phyloP scores from a whole-genome alignment of 1,284 basidiomycete genomes.

The Apiotrichum porosum region DNA sequence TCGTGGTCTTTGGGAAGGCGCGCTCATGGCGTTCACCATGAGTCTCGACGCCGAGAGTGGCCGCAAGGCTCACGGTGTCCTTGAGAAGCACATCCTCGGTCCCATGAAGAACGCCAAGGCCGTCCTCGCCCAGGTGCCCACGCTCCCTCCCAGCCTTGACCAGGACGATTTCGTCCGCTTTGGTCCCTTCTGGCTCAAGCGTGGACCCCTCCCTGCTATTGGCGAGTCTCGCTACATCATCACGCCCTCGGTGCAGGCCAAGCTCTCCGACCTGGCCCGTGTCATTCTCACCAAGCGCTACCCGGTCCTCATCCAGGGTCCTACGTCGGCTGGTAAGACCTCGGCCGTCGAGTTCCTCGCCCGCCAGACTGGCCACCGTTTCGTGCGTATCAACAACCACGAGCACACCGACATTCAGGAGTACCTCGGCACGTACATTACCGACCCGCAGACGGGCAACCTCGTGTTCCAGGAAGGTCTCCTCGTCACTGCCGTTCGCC shows the following conservation, averaged over 20 bases:
- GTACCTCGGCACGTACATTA: slow-evolving; percentile 94
- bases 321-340: slow-evolving; percentile 96
- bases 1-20: slow-evolving; percentile 90
- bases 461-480: slow-evolving; percentile 91
- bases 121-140: slow-evolving; percentile 64
- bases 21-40: slow-evolving; percentile 97
- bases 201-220: slow-evolving; percentile 57
- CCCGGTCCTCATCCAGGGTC: slow-evolving; percentile 95
- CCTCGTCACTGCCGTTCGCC: slow-evolving; percentile 83
- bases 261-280: slow-evolving; percentile 85
- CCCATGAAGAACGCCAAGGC: slow-evolving; percentile 77
- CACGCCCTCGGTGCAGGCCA: slow-evolving; percentile 93
- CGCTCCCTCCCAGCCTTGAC: slow-evolving; percentile 54
- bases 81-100: slow-evolving; percentile 73
- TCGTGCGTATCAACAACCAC: slow-evolving; percentile 99
- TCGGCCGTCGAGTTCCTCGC: slow-evolving; percentile 96
- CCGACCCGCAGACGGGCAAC: slow-evolving; percentile 85
- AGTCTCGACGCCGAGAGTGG: slow-evolving; percentile 75
- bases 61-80: slow-evolving; percentile 62
- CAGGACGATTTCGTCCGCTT: slow-evolving; percentile 70
- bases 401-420: slow-evolving; percentile 99
- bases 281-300: slow-evolving; percentile 85
- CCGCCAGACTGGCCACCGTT: slow-evolving; percentile 85
- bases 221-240: slow-evolving; percentile 78
- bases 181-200: slow-evolving; percentile 85